Evolutionary conservation across 1,284 basidiomycete species (phyloP), one percentile per base, ranked within the genome.

Genomic region (Microbotryum intermedium): DNA sequence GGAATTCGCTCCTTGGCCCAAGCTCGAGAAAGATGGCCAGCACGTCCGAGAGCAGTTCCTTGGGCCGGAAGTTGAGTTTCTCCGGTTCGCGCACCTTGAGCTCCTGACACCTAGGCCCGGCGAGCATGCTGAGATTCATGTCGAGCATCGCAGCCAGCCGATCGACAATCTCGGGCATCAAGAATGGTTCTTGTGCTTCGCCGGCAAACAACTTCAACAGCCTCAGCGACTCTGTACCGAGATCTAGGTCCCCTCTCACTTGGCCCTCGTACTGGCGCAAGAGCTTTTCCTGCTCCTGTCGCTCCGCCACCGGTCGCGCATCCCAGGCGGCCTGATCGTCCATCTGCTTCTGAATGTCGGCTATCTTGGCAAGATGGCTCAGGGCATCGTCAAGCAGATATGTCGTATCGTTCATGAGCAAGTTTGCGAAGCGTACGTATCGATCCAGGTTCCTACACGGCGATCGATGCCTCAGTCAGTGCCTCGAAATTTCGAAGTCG

Each of bases 321-420:
- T 80, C 77, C 87, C 89, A 97, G 1, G 79, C 75, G 4, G 76
- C 80, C 46, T 79, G 77, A 73, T 91, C 83, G 46, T 83, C 84
- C 85, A 93, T 92, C 74, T 93, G 86, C 0, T 78, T 77, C 74
- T 97, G 87, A 57, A 97, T 85, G 51, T 82, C 83, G 73, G 90
- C 85, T 67, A 98, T 92, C 73, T 93, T 89, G 7, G 84, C 79
- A 53, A 99, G 79, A 70, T 93, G 88, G 68, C 85, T 86, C 56
- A 98, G 79, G 6, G 92, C 94, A 72, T 99, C 95, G 73, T 98
- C 94, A 78, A 99, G 85, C 62, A 98, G 85, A 76, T 92, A 98
- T 1, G 95, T 98, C 50, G 95, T 92, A 72, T 99, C 95, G 80
- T 97, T 97, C 81, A 98, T 97, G 82, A 98, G 87, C 69, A 97